phyloP scores from a whole-genome alignment of 139 green algal genomes.

The Chara braunii region DNA sequence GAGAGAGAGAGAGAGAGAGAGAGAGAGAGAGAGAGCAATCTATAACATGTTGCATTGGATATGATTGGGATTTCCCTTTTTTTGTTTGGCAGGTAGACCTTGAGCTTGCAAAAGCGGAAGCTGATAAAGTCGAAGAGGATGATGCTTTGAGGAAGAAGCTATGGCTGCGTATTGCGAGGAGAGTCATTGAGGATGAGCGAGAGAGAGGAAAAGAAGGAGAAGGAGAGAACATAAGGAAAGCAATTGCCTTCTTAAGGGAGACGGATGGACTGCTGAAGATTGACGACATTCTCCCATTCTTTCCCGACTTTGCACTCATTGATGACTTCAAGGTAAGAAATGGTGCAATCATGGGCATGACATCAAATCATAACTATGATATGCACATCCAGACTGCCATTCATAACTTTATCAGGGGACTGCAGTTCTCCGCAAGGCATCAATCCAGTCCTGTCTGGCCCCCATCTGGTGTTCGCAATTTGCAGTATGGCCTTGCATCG shows the following conservation, averaged over 20 bases:
- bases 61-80: too few relatives aligned
- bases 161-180: slow-evolving; percentile 76
- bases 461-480: too few relatives aligned
- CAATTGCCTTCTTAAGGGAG: slow-evolving; percentile 41
- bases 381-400: neutral
- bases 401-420: neutral
- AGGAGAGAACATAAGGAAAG: slow-evolving; percentile 27
- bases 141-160: slow-evolving; percentile 62
- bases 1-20: too few relatives aligned
- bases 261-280: slow-evolving; percentile 72
- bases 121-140: slow-evolving; percentile 50
- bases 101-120: slow-evolving; percentile 68
- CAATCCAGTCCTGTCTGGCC: neutral
- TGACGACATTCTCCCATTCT: slow-evolving; percentile 93
- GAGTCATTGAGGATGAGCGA: slow-evolving; percentile 64
- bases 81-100: slow-evolving; percentile 58
- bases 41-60: too few relatives aligned
- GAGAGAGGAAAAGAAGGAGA: neutral
- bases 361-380: neutral
- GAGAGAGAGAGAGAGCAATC: too few relatives aligned
- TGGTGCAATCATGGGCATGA: neutral
- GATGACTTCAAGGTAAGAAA: slow-evolving; percentile 89
- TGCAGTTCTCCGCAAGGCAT: neutral
- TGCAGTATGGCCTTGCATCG: too few relatives aligned
- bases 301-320: slow-evolving; percentile 91